Conservation (phyloP, 768 basidiomycete genomes). For the Hygrocybe punicea region DNA sequence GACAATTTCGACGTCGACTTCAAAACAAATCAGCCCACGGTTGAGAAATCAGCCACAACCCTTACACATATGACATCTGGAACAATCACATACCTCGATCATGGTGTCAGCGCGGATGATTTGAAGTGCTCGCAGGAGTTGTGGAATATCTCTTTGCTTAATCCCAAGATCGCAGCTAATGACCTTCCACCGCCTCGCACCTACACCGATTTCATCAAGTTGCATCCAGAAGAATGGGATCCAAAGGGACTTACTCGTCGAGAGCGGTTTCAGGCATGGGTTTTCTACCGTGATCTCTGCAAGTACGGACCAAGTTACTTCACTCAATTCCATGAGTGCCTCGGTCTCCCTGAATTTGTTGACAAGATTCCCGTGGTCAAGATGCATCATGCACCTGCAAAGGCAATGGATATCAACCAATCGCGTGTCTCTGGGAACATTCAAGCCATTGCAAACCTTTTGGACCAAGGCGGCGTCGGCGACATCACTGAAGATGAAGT, state of each 20-base stretch:
- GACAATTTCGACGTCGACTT: slow-evolving; percentile 21
- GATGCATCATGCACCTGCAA: slow-evolving; percentile 1
- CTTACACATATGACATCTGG: slow-evolving; percentile 6
- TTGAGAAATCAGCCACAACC: slow-evolving; percentile 8
- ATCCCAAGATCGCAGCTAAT: neutral
- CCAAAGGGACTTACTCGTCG: neutral
- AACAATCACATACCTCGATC: neutral
- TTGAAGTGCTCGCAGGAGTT: neutral
- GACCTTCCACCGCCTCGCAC: no score
- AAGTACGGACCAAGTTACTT: neutral
- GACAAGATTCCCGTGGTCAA: slow-evolving; percentile 12
- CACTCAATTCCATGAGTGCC: neutral
- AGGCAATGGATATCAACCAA: slow-evolving; percentile 9
- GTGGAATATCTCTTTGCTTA: neutral
- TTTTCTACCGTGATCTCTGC: neutral
- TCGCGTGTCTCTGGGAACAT: slow-evolving; percentile 10
- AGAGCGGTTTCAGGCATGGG: neutral
- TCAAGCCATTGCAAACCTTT: slow-evolving; percentile 3
- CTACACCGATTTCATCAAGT: no score
- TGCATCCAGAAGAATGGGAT: neutral
- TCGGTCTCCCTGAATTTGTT: slow-evolving; percentile 11
- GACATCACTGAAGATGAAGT: neutral
- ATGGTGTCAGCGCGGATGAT: neutral
- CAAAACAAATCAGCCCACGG: slow-evolving; percentile 10
- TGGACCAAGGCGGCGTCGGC: slow-evolving; percentile 1